A percentile compares a stretch with the other conserved stretches of the same genome.
These are phyloP conservation scores for Gossypium gossypioides DNA, from an alignment of 441 rosid genomes.

Conservation along the genomic window DNA sequence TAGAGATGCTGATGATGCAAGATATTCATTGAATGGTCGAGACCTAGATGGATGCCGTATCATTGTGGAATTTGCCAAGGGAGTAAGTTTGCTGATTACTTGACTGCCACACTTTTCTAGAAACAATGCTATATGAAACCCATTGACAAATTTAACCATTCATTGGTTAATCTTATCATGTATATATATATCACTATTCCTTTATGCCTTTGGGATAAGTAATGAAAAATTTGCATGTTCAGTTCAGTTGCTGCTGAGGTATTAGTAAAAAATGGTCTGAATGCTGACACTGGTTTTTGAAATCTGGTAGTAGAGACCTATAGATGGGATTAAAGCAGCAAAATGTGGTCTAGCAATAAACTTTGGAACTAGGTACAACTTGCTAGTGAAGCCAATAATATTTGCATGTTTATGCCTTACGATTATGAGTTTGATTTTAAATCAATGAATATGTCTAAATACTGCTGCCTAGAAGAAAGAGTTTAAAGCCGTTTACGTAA, in stretches of 20 bases:
- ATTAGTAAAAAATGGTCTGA: too few relatives aligned
- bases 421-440: background rate
- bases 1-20: constrained; percentile 70
- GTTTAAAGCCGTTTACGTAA: background rate
- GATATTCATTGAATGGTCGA: constrained; percentile 53
- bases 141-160: background rate
- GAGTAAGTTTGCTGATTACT: constrained; percentile 31
- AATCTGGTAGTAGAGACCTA: too few relatives aligned
- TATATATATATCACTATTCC: background rate
- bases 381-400: background rate
- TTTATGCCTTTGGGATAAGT: background rate
- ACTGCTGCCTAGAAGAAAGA: background rate
- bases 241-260: too few relatives aligned
- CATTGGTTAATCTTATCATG: background rate
- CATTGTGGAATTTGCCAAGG: constrained; percentile 59
- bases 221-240: too few relatives aligned
- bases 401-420: background rate
- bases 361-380: background rate
- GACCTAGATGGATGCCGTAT: constrained; percentile 65
- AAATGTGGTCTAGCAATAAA: background rate
- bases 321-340: too few relatives aligned
- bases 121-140: background rate
- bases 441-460: background rate
- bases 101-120: background rate
- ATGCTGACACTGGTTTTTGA: too few relatives aligned